Evolutionary conservation across 345 rosid species (phyloP).

Genomic region (Hypericum perforatum): DNA sequence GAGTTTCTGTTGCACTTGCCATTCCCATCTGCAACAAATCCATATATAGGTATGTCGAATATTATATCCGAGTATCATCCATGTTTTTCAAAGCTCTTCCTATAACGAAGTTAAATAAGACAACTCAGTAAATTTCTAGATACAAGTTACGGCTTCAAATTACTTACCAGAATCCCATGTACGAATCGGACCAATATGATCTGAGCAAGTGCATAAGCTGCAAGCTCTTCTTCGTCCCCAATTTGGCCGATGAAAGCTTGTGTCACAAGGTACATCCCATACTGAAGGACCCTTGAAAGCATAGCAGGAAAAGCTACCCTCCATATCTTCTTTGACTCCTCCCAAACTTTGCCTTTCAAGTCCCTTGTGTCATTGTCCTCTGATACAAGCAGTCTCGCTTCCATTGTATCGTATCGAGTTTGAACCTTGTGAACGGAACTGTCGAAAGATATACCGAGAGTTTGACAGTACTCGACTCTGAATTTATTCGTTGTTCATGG

Average conservation of each 20-base stretch:
- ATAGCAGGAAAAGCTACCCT: constrained; percentile 2
- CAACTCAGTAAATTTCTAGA: no score
- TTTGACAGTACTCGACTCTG: no score
- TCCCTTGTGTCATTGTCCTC: no score
- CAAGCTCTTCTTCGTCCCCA: background rate
- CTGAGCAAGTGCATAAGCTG: constrained; percentile 23
- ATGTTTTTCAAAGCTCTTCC: constrained; percentile 50
- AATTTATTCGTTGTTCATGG: no score
- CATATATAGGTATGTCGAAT: constrained; percentile 21
- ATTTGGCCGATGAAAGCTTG: constrained; percentile 3
- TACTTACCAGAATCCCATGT: constrained; percentile 22
- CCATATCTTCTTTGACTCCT: constrained; percentile 3
- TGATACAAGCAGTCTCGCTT: no score
- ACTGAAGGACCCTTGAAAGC: background rate
- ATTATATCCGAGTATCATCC: constrained; percentile 56
- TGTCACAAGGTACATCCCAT: background rate
- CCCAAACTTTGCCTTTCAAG: no score
- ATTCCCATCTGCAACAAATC: constrained; percentile 25
- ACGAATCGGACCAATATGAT: constrained; percentile 17
- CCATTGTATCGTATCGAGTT: no score
- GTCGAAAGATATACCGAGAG: no score
- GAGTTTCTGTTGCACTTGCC: no score
- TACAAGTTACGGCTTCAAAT: no score
- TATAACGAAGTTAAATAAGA: no score
- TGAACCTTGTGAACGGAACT: no score